Base-by-base conservation (phyloP, 2,329 filamentous ascomycete species). In the Elsinoe australis region DNA sequence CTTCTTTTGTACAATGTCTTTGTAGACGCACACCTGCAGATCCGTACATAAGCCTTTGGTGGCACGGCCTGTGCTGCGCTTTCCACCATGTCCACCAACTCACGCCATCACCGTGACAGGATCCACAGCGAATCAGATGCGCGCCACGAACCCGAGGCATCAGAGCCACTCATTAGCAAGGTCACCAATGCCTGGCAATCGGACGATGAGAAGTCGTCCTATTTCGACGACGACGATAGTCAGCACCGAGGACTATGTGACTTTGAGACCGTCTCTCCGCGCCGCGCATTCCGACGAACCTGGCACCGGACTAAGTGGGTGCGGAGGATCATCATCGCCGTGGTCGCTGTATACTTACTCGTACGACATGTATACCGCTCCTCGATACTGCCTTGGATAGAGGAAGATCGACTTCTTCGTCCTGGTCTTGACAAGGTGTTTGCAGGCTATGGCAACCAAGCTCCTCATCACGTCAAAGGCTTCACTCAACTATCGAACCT, bases 401-500 rank as follows among this genome's bases (percentile, higher is more conserved):
- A 59, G 5, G 60, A 63, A 15, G 59, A 67, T 31, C 60, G 54
- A 51, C 54, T 60, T 26, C 61, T 66, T 34, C 48, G 64, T 38
- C 55, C 57, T 33, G 60, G 62, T 4, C 66, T 71, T 26, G 39
- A 60, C 15, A 39, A 55, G 3, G 33, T 39, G 6, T 57, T 57
- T 24, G 60, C 55, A 5, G 59, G 60, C 2, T 63, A 59, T 41
- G 63, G 59, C 7, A 53, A 60, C 10, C 47, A 52, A 18, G 39
- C 29, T 9, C 39, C 50, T 17, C 12, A 42, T 9, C 34, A 48
- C 22, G 22, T 52, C 26, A 52, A 56, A 36, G 68, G 68, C 51
- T 65, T 80, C 57, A 65, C 73, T 8, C 70, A 73, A 35, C 58
- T 80, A 42, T 66, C 67, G 55, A 66, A 67, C 10, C 56, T 82